Evolutionary conservation across 345 rosid genomes (phyloP).

Genomic region (Psidium friedrichsthalianum): DNA sequence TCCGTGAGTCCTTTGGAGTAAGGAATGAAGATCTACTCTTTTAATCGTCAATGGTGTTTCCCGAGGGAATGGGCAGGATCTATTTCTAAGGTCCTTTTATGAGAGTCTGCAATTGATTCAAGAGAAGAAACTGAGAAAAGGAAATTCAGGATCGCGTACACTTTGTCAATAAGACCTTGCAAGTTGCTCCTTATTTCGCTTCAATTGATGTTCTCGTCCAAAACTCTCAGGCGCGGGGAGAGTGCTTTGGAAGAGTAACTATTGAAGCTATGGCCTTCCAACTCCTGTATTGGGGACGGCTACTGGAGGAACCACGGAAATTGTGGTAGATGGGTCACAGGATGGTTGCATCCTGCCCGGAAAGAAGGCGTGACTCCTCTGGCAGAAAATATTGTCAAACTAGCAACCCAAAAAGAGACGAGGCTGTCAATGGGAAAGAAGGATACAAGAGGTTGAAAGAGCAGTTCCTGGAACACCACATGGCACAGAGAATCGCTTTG

Average conservation of each 20-base stretch:
- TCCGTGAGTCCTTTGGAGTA: conserved; percentile 79
- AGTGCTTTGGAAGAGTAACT: conserved; percentile 87
- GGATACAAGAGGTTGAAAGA: conserved; percentile 59
- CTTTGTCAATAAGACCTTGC: conserved; percentile 70
- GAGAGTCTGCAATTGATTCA: conserved; percentile 52
- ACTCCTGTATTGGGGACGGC: conserved; percentile 84
- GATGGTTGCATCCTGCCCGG: conserved; percentile 61
- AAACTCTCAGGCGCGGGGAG: conserved; percentile 88
- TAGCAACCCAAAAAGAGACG: conserved; percentile 44
- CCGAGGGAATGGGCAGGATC: conserved; percentile 85
- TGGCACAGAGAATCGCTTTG: conserved; percentile 59
- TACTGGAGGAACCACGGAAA: conserved; percentile 88
- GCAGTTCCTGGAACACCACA: conserved; percentile 74
- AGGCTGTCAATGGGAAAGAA: conserved; percentile 68
- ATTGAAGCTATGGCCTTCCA: conserved; percentile 95
- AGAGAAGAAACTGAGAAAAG: conserved; percentile 43
- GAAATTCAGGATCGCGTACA: conserved; percentile 55
- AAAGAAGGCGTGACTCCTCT: conserved; percentile 67
- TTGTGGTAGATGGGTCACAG: conserved; percentile 62
- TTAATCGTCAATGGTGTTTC: conserved; percentile 92
- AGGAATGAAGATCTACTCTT: conserved; percentile 67
- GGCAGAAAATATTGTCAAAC: conserved; percentile 56
- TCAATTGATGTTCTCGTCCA: conserved; percentile 78
- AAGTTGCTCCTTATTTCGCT: conserved; percentile 74
- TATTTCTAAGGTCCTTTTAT: conserved; percentile 59